Conservation (phyloP, 2,329 filamentous ascomycete genomes). For the Penicillium italicum region DNA sequence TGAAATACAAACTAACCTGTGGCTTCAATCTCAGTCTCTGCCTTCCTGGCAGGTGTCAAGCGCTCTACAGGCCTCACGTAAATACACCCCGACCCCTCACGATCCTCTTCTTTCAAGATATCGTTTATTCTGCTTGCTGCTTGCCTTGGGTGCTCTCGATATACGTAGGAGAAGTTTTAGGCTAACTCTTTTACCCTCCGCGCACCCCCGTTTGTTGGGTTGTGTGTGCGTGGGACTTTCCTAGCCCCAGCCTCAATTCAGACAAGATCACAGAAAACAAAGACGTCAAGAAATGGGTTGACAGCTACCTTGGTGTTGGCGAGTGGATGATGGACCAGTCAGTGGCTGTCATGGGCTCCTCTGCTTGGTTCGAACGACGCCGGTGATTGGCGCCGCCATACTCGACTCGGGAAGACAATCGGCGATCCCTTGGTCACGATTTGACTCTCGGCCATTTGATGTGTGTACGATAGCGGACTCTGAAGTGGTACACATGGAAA, state of each 20-base stretch:
- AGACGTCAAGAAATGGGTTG: conserved; percentile 81
- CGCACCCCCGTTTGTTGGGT: conserved; percentile 26
- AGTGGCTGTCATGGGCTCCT: conserved; percentile 83
- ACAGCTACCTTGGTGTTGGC: conserved; percentile 88
- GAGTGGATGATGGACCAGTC: conserved; percentile 99
- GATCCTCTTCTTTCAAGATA: conserved; percentile 8
- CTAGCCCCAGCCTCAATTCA: conserved; percentile 72
- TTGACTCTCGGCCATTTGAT: conserved; percentile 5
- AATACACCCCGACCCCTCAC: conserved; percentile 46
- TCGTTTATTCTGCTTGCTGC: neutral
- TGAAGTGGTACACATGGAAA: neutral
- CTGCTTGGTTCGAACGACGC: conserved; percentile 86
- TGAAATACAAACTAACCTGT: conserved; percentile 4
- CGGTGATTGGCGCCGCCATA: conserved; percentile 51
- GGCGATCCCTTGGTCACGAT: conserved; percentile 2
- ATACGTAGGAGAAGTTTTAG: neutral
- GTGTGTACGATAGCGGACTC: conserved; percentile 1
- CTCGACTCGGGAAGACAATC: neutral
- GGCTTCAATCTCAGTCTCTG: conserved; percentile 63
- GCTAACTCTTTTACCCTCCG: conserved; percentile 30
- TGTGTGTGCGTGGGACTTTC: conserved; percentile 34
- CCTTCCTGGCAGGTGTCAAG: conserved; percentile 94
- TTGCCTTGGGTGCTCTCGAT: neutral
- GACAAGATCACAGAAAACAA: conserved; percentile 81
- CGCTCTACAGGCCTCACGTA: conserved; percentile 97